Base-by-base conservation (phyloP, 1,139 yeast species). In the Eremothecium sinecaudum region DNA sequence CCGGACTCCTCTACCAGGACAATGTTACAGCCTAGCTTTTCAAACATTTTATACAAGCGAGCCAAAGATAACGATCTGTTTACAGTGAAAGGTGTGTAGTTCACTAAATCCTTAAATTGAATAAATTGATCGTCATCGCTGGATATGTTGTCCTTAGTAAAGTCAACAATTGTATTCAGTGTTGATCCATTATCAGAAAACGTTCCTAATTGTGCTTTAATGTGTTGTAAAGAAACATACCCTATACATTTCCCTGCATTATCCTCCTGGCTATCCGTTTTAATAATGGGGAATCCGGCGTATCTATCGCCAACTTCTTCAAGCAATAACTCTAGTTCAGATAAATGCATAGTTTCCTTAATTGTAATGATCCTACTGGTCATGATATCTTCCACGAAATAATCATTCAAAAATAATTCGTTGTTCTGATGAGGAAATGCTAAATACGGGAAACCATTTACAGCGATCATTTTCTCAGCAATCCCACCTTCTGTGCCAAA, bases 381-480 rank as follows among this genome's bases (percentile, higher is more conserved):
- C 94, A 83, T 83, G 3, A 90, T 83, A 39, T 72, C 69, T 9
- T 62, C 63, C 0, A 79, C 82, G 2, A 66, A 66, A 5, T 66
- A 63, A 4, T 63, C 64, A 27, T 69, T 69, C 45, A 56, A 44
- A 46, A 78, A 74, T 18, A 63, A 58, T 32, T 65, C 68, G 36
- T 69, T 73, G 35, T 78, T 83, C 44, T 79, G 86, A 45, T 79
- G 77, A 10, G 32, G 20, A 7, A 78, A 66, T 49, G 86, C 95
- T 28, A 90, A 69, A 40, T 73, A 74, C 0, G 99, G 98, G 37
- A 82, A 68, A 1, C 96, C 96, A 58, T 86, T 87, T 48, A 84
- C 82, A 33, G 66, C 64, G 44, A 92, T 84, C 82, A 87, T 90
- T 56, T 86, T 93, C 53, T 92, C 98, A 0, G 98, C 95, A 41